Conservation (phyloP, 768 basidiomycete genomes). For the Mycena alexandri region DNA sequence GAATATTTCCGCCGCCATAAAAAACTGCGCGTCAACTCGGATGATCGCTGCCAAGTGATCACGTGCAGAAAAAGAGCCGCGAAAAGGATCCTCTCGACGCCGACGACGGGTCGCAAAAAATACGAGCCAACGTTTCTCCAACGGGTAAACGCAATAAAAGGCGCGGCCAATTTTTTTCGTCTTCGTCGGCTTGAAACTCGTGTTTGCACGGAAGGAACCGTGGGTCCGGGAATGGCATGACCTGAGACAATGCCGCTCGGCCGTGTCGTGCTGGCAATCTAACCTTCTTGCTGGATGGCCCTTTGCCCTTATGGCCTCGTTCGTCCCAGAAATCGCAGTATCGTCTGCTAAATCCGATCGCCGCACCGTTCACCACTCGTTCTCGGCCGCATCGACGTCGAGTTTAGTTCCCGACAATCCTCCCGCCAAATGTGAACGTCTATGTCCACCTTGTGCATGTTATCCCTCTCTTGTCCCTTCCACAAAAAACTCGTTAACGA, state of each 20-base stretch:
- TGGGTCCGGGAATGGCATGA: not conserved
- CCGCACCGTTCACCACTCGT: not conserved
- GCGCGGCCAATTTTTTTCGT: not conserved
- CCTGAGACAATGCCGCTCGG: not conserved
- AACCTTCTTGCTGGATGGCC: not conserved
- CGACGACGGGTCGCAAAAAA: not conserved
- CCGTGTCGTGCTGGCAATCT: not conserved
- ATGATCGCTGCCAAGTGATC: not conserved
- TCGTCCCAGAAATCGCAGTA: not conserved
- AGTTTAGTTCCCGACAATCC: not conserved
- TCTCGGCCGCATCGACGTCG: not conserved
- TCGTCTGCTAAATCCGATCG: not conserved
- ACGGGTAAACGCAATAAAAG: not conserved
- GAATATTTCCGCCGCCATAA: not conserved
- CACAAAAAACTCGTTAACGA: too few relatives aligned
- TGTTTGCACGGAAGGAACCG: not conserved
- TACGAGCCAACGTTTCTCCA: not conserved
- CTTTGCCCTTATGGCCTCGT: not conserved
- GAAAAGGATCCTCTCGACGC: not conserved
- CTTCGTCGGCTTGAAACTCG: not conserved
- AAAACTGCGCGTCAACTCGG: constrained; percentile 5
- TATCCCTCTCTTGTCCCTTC: too few relatives aligned
- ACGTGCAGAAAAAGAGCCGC: constrained; percentile 5
- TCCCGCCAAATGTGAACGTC: too few relatives aligned
- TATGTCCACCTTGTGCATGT: too few relatives aligned